These are phyloP conservation scores for Cronartium quercuum DNA, from an alignment of 1,284 basidiomycete genomes.

Conservation along the genomic window DNA sequence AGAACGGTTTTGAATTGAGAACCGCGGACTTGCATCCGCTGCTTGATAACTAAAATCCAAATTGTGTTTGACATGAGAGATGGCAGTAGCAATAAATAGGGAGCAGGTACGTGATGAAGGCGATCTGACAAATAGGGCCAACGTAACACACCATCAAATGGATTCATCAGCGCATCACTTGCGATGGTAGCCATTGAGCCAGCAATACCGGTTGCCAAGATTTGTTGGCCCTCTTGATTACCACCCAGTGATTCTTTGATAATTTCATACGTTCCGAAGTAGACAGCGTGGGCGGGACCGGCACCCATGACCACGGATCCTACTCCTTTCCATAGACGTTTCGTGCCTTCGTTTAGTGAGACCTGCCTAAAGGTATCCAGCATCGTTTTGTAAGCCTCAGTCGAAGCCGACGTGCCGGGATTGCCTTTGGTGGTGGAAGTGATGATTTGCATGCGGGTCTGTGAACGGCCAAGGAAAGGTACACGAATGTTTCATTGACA, in stretches of 20 bases:
- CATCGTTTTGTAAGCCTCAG: constrained; percentile 71
- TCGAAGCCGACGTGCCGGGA: constrained; percentile 3
- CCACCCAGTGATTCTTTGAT: constrained; percentile 90
- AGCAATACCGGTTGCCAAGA: constrained; percentile 65
- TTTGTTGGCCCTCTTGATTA: constrained; percentile 71
- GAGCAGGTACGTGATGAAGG: not conserved
- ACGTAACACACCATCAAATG: constrained; percentile 77
- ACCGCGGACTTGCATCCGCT: constrained; percentile 95
- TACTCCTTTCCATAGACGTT: constrained; percentile 90
- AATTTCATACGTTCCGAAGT: constrained; percentile 93
- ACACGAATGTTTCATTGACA: not conserved
- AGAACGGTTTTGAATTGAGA: constrained; percentile 79
- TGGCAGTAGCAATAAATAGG: not conserved
- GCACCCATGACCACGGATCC: constrained; percentile 95
- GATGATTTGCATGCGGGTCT: constrained; percentile 99
- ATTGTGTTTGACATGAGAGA: not conserved
- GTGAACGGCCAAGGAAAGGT: constrained; percentile 24
- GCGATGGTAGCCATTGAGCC: constrained; percentile 92
- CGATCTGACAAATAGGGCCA: not conserved
- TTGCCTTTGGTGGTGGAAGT: constrained; percentile 63
- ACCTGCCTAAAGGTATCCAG: constrained; percentile 82
- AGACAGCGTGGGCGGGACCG: constrained; percentile 94
- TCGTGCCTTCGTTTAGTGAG: constrained; percentile 83
- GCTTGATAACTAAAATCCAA: constrained; percentile 75
- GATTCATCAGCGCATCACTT: constrained; percentile 97